Evolutionary conservation across 805 yeast species (phyloP).

Genomic region (Kazachstania taianensis): DNA sequence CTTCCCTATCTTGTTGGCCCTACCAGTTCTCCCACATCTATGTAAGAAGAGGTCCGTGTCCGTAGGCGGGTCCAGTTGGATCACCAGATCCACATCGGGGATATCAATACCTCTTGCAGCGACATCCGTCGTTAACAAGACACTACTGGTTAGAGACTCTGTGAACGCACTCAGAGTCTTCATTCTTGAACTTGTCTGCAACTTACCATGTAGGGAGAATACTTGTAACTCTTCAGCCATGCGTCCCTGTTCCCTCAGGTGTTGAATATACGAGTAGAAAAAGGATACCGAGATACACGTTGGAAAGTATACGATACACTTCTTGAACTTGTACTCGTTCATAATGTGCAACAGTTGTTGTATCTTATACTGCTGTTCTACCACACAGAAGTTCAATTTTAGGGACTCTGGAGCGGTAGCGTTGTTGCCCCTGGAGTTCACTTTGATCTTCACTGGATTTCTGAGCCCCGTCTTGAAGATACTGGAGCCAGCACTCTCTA

Average conservation of each 20-base stretch:
- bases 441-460: constrained; percentile 83
- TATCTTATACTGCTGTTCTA: constrained; percentile 53
- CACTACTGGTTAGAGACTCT: constrained; percentile 38
- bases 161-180: constrained; percentile 60
- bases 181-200: constrained; percentile 68
- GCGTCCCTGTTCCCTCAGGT: constrained; percentile 27
- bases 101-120: constrained; percentile 96
- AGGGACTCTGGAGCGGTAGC: constrained; percentile 50
- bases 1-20: constrained; percentile 77
- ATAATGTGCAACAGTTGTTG: constrained; percentile 47
- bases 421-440: constrained; percentile 39
- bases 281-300: constrained; percentile 79
- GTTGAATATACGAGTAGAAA: constrained; percentile 49
- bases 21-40: constrained; percentile 89
- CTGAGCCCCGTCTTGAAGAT: constrained; percentile 84
- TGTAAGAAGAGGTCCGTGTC: constrained; percentile 88
- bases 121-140: constrained; percentile 90
- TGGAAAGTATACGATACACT: constrained; percentile 85
- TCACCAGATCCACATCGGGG: constrained; percentile 85
- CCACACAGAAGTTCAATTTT: constrained; percentile 47
- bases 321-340: constrained; percentile 48
- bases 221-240: constrained; percentile 32
- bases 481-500: constrained; percentile 67
- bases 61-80: constrained; percentile 92
- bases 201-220: constrained; percentile 82